phyloP scores from a whole-genome alignment of 2,329 filamentous ascomycete genomes.

The Colletotrichum orbiculare region DNA sequence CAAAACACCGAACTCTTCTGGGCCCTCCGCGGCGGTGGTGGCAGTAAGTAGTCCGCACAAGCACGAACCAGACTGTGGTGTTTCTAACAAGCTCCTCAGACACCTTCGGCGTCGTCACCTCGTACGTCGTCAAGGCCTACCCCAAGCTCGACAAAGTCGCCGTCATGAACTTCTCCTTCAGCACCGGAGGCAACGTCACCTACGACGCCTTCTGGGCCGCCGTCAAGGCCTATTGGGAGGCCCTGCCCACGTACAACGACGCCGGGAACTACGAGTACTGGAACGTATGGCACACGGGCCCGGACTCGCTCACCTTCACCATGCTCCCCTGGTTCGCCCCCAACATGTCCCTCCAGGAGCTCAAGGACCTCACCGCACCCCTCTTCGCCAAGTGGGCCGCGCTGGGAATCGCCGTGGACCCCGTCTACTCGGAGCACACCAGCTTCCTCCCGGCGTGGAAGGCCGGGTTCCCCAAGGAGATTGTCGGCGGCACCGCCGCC shows the following conservation, averaged over 20 bases:
- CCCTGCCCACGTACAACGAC: constrained; percentile 38
- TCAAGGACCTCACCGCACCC: constrained; percentile 49
- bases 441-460: constrained; percentile 42
- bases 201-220: constrained; percentile 43
- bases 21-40: constrained; percentile 59
- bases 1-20: constrained; percentile 60
- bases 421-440: constrained; percentile 40
- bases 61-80: too few relatives aligned
- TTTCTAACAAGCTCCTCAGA: constrained; percentile 57
- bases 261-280: constrained; percentile 41
- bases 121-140: constrained; percentile 64
- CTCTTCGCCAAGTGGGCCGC: constrained; percentile 45
- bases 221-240: constrained; percentile 40
- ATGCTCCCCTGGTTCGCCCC: constrained; percentile 44
- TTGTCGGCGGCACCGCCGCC: constrained; percentile 15
- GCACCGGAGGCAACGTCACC: constrained; percentile 34
- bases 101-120: constrained; percentile 66
- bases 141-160: constrained; percentile 51
- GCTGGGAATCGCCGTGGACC: constrained; percentile 43
- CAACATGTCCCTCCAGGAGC: constrained; percentile 45
- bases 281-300: constrained; percentile 42
- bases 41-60: constrained; percentile 18
- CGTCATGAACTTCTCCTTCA: constrained; percentile 56
- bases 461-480: constrained; percentile 40
- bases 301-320: constrained; percentile 41